A percentile compares a stretch with the other conserved stretches of the same genome.
Conservation (phyloP, 2,329 filamentous ascomycete genomes). For the Colletotrichum chlorophyti region DNA sequence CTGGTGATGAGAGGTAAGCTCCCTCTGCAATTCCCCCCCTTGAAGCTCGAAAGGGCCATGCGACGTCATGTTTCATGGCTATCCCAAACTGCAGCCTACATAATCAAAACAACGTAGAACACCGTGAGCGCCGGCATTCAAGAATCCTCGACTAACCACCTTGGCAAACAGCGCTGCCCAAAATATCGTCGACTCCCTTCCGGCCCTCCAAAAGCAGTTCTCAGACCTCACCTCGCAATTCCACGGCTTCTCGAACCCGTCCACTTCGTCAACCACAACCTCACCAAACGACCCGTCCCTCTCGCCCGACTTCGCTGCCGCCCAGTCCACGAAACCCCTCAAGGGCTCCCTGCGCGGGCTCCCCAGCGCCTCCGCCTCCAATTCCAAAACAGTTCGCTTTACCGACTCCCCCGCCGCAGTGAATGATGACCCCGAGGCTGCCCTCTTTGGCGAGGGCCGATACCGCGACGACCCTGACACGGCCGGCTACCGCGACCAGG, state of each 20-base stretch:
- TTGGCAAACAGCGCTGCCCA: constrained; percentile 47
- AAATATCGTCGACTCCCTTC: constrained; percentile 68
- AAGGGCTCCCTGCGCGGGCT: constrained; percentile 38
- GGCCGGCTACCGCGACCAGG: constrained; percentile 65
- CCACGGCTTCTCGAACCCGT: constrained; percentile 65
- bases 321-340: constrained; percentile 49
- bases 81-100: constrained; percentile 16
- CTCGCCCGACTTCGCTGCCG: constrained; percentile 69
- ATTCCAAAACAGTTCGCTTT: constrained; percentile 84
- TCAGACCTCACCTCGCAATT: constrained; percentile 82
- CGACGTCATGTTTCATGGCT: constrained; percentile 7
- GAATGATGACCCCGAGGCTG: constrained; percentile 51
- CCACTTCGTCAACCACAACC: constrained; percentile 57
- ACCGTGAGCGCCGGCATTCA: neutral
- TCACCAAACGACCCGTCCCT: constrained; percentile 71
- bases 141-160: neutral
- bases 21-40: neutral
- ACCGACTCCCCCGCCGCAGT: constrained; percentile 63
- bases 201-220: constrained; percentile 75
- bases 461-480: constrained; percentile 76
- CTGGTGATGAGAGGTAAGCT: constrained; percentile 67
- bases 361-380: constrained; percentile 37
- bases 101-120: constrained; percentile 33
- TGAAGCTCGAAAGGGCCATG: neutral
- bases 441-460: constrained; percentile 52